Base-by-base conservation (phyloP, 148 eudicot genomes). In the Chenopodium formosanum region DNA sequence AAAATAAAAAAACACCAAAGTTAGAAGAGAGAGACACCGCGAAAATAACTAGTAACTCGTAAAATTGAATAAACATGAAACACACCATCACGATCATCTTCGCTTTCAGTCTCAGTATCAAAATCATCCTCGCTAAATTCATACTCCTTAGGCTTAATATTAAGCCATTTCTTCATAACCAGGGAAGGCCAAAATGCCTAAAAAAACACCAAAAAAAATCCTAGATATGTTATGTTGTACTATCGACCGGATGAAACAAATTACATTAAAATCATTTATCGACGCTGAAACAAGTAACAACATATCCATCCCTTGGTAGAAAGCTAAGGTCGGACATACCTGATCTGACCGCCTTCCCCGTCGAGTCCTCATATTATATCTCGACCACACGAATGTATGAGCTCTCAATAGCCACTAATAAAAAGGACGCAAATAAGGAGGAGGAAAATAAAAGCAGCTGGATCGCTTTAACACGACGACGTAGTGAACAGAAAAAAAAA, bases 121-220 rank as follows among this genome's bases (percentile, higher is more conserved):
- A 89, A 90, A 83, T 95, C 98, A 86, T 95, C 98, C 80, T 93
- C 98, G 25, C 98, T 95, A 67, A 95, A 95, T 83, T 95, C 98
- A 81, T 86, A 44, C 78, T 86, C 87, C 82, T 93, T 88, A 4
- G 98, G 97, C 70, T 89, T 85, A 70, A 95, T 93, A 84, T 95
- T 95, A 12, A 95, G 91, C 98, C 98, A 95, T 87, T 95, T 95
- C 87, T 93, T 95, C 98, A 92, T 92, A 75, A 95, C 91, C 77
- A 93, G 50, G 23, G 98, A 93, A 0, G 97, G 93, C 98, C 97
- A 93, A 84, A 91, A 95, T 32, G 90, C 82, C 95, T 92, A 86
- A 20, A 62, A 53, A 5, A 4, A 13, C 32, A 16, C 20, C 60
- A 16, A 53, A 62, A 23, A 62, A 22, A 62, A 19, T 1, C 6